Base-by-base conservation (phyloP, 2,329 filamentous ascomycete species). In the Trichoderma sp. region DNA sequence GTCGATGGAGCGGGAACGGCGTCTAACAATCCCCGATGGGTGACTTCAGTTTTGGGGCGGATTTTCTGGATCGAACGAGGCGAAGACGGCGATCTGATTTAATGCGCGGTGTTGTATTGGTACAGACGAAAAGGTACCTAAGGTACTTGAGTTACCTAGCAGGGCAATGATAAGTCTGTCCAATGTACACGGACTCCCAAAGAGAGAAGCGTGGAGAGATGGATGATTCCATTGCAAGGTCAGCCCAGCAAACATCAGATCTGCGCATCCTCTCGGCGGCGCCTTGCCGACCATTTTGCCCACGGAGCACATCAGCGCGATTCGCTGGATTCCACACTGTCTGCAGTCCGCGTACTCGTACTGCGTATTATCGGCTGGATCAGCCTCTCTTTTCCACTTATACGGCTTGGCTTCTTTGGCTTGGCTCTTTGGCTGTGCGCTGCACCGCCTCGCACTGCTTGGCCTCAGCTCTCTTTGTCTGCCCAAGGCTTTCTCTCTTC, bases 221-320 rank as follows among this genome's bases (percentile, higher is more conserved):
- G 28, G 36, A 43, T 64, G 58, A 21, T 51, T 39, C 60, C 28
- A 21, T 51, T 30, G 12, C 28, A 57, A 56, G 53, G 57, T 63
- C 58, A 70, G 56, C 39, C 39, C 39, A 69, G 66, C 66, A 61
- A 67, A 61, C 66, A 69, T 69, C 66, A 69, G 66, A 69, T 69
- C 66, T 69, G 56, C 66, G 34, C 34, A n/a, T 62, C 21, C 30
- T 39, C 32, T 56, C 63, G 63, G 63, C 47, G 63, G 63, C 18
- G 63, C 63, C 63, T 66, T 66, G 47, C 63, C 63, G 63, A 47
- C 47, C 30, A 18, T 18, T 30, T 30, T 47, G 18, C 43, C 43
- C 18, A 47, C 43, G 18, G 43, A 47, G n/a, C 34, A 12, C 14
- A 39, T 15, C 24, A 43, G 28, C 24, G 30, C 24, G 28, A 63